These are phyloP conservation scores for Poa annua DNA, from an alignment of 176 grass and related monocot genomes.

Conservation along the genomic window DNA sequence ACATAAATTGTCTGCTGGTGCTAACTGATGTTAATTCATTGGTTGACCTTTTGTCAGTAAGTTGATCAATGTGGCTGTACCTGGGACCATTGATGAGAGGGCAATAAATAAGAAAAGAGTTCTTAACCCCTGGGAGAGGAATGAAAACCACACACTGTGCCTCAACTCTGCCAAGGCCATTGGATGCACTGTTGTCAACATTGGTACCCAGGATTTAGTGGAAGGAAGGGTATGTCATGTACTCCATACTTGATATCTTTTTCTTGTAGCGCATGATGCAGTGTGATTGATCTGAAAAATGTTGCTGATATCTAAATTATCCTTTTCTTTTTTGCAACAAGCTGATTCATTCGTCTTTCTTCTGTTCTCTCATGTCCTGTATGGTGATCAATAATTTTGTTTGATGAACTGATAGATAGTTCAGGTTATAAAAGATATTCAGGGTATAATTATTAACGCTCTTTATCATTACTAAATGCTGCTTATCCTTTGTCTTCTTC, in stretches of 20 bases:
- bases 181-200: constrained; percentile 97
- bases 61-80: constrained; percentile 97
- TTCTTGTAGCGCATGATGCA: constrained; percentile 17
- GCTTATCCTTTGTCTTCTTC: constrained; percentile 5
- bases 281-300: not conserved
- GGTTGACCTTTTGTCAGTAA: constrained; percentile 69
- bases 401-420: not conserved
- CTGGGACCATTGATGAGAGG: constrained; percentile 98
- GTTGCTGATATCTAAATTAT: not conserved
- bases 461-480: too few species aligned
- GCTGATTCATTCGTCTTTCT: not conserved
- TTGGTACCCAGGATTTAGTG: constrained; percentile 98
- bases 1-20: constrained; percentile 27
- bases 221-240: constrained; percentile 83
- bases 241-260: not conserved
- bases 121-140: constrained; percentile 98
- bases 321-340: not conserved
- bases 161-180: constrained; percentile 99
- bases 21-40: constrained; percentile 42
- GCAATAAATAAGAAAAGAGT: constrained; percentile 98
- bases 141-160: constrained; percentile 99
- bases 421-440: not conserved
- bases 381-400: not conserved
- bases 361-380: not conserved
- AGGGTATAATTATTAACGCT: too few species aligned